Percentiles rank a stretch among this genome's conserved stretches.
Evolutionary conservation across 164 flowering plant species (phyloP).

Genomic region (Santalum album): DNA sequence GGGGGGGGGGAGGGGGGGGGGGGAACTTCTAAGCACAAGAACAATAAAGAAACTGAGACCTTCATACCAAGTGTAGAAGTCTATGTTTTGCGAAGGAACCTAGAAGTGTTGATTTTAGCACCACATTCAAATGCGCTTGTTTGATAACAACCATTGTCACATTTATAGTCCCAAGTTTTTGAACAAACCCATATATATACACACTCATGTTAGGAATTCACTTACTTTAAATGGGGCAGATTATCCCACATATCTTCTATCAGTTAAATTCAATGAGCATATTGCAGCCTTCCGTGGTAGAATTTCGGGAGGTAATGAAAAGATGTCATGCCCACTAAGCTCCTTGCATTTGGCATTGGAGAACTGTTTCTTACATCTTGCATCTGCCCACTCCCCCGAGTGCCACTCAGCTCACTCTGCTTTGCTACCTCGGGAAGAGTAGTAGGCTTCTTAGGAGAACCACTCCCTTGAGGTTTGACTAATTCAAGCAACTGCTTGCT

Average conservation of each 20-base stretch:
- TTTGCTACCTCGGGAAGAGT: conserved; percentile 80
- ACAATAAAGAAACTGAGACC: too few species aligned
- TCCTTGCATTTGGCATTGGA: conserved; percentile 85
- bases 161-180: too few species aligned
- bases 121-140: too few species aligned
- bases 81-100: too few species aligned
- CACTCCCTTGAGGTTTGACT: conserved; percentile 85
- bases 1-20: too few species aligned
- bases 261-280: conserved; percentile 43
- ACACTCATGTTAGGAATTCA: too few species aligned
- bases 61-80: too few species aligned
- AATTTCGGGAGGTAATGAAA: conserved; percentile 83
- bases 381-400: conserved; percentile 54
- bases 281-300: conserved; percentile 43
- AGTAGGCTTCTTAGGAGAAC: conserved; percentile 73
- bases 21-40: too few species aligned
- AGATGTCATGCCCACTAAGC: conserved; percentile 90
- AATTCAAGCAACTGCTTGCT: conserved; percentile 80
- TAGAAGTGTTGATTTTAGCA: too few species aligned
- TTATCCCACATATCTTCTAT: conserved; percentile 54
- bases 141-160: too few species aligned
- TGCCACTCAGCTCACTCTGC: conserved; percentile 93
- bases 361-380: conserved; percentile 58
- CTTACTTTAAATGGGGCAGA: conserved; percentile 40
- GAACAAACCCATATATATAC: too few species aligned